A percentile compares a stretch with the other conserved stretches of the same genome.
Conservation (phyloP, 169 alveolate genomes). For the Eimeria tenella region DNA sequence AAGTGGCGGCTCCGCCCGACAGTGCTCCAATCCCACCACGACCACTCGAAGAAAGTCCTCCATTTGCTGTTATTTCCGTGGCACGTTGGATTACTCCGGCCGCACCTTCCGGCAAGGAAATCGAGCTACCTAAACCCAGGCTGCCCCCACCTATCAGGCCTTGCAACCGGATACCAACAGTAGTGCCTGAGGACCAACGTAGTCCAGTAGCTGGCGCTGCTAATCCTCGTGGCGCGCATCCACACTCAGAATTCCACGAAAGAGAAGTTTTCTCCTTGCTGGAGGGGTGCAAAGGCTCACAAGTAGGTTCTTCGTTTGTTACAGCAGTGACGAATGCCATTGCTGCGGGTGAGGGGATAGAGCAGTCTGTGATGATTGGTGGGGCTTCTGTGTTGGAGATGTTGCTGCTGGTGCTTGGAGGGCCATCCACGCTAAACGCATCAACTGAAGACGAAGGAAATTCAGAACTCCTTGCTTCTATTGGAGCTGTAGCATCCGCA, state of each 20-base stretch:
- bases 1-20: conserved; percentile 18
- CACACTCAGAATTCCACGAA: conserved; percentile 18
- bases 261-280: conserved; percentile 12
- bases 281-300: neutral
- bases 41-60: neutral
- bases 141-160: conserved; percentile 25
- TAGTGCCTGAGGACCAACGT: conserved; percentile 24
- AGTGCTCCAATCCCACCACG: conserved; percentile 32
- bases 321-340: neutral
- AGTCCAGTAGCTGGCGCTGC: conserved; percentile 13
- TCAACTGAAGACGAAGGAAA: conserved; percentile 57
- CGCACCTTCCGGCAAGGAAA: conserved; percentile 47
- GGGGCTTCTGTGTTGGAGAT: neutral
- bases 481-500: neutral
- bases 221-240: neutral
- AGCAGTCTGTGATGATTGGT: neutral
- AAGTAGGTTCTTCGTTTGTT: conserved; percentile 29
- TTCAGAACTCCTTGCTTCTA: neutral
- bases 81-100: conserved; percentile 4
- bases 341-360: neutral
- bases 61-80: neutral
- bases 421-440: conserved; percentile 53
- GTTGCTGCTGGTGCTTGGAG: conserved; percentile 53
- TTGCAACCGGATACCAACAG: conserved; percentile 31
- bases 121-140: conserved; percentile 25